A percentile compares a stretch with the other conserved stretches of the same genome.
phyloP scores from a whole-genome alignment of 805 yeast genomes.

The Candida loeiensis region DNA sequence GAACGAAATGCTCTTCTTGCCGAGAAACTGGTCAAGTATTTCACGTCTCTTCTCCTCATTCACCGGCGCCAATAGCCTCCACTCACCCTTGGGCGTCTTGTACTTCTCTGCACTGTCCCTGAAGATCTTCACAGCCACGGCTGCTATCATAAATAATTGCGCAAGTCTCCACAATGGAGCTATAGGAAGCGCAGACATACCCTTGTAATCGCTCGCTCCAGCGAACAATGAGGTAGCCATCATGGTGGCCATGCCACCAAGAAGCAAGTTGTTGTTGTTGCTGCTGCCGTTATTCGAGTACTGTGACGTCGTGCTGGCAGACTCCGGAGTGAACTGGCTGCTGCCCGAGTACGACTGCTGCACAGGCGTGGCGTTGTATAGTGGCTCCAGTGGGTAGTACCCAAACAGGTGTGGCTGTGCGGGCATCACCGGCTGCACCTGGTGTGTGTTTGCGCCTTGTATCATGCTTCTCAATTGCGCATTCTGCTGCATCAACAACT shows the following conservation, averaged over 20 bases:
- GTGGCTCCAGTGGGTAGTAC: slow-evolving; percentile 19
- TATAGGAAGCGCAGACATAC: slow-evolving; percentile 47
- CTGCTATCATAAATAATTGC: slow-evolving; percentile 7
- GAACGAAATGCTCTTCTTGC: not conserved
- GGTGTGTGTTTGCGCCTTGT: slow-evolving; percentile 27
- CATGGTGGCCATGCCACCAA: slow-evolving; percentile 65
- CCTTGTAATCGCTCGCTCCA: slow-evolving; percentile 37
- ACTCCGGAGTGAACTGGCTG: slow-evolving; percentile 14
- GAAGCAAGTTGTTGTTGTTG: slow-evolving; percentile 27
- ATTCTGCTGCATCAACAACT: slow-evolving; percentile 46
- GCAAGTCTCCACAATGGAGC: slow-evolving; percentile 12
- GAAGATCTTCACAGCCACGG: not conserved
- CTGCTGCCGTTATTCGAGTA: not conserved
- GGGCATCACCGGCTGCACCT: slow-evolving; percentile 12
- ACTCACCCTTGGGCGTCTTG: not conserved
- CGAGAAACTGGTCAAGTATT: not conserved
- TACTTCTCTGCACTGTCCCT: not conserved
- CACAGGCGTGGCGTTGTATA: slow-evolving; percentile 18
- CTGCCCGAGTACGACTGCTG: slow-evolving; percentile 14
- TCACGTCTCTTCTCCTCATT: not conserved
- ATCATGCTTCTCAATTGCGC: slow-evolving; percentile 36
- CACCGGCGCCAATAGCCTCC: not conserved
- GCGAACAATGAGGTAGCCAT: slow-evolving; percentile 59
- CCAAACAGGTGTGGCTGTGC: slow-evolving; percentile 14
- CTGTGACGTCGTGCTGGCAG: slow-evolving; percentile 27